Evolutionary conservation across 768 basidiomycete genomes (phyloP).

Genomic region (Leccinum ochraceum): DNA sequence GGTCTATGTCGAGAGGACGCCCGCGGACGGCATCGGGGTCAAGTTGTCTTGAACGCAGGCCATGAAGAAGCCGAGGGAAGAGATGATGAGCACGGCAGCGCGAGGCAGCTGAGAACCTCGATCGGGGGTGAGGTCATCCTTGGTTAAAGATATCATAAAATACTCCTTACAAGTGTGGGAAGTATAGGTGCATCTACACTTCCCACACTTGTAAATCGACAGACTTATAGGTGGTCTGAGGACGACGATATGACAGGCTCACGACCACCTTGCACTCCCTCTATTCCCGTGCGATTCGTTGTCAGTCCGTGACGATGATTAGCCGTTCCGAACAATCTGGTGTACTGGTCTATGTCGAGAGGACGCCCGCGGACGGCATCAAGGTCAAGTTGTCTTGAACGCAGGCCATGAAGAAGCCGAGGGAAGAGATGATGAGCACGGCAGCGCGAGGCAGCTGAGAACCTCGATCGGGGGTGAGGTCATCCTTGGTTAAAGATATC

Average conservation of each 20-base stretch:
- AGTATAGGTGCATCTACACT: no score
- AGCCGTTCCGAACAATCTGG: slow-evolving; percentile 85
- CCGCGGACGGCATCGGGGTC: slow-evolving; percentile 82
- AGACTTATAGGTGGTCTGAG: slow-evolving; percentile 33
- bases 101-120: slow-evolving; percentile 84
- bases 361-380: slow-evolving; percentile 75
- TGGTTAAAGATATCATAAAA: slow-evolving; percentile 30
- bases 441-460: slow-evolving; percentile 88
- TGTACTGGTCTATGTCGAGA: slow-evolving; percentile 96
- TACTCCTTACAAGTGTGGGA: no score
- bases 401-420: slow-evolving; percentile 93
- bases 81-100: slow-evolving; percentile 84
- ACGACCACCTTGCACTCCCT: slow-evolving; percentile 62
- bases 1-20: slow-evolving; percentile 87
- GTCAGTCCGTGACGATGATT: neutral
- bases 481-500: slow-evolving; percentile 56
- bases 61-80: slow-evolving; percentile 93
- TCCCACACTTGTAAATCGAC: no score
- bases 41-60: slow-evolving; percentile 77
- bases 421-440: slow-evolving; percentile 81
- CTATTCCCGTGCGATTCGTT: slow-evolving; percentile 35
- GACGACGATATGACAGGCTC: slow-evolving; percentile 62
- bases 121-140: slow-evolving; percentile 89
- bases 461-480: slow-evolving; percentile 84
- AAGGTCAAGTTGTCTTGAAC: slow-evolving; percentile 77